These are phyloP conservation scores for Tetraselmis chui DNA, from an alignment of 139 green algal genomes.

Conservation along the genomic window DNA sequence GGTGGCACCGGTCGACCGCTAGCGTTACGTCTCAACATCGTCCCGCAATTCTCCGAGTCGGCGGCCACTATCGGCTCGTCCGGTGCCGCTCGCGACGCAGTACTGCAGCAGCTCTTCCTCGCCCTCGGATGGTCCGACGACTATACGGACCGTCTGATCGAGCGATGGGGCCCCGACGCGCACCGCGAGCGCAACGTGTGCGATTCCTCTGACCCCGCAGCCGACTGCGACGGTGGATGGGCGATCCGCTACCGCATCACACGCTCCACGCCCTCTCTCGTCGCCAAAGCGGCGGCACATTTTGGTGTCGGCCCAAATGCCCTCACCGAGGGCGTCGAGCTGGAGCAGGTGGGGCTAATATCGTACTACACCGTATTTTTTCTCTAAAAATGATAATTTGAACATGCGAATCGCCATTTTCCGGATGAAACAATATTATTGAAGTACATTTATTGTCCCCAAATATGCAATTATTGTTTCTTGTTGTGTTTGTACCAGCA, in stretches of 20 bases:
- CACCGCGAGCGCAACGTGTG: neutral
- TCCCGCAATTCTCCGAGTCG: neutral
- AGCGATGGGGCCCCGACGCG: neutral
- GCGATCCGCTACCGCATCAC: neutral
- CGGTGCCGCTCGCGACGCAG: constrained; percentile 1
- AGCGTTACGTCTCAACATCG: constrained; percentile 7
- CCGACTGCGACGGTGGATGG: neutral
- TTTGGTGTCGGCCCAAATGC: neutral
- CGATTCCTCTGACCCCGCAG: neutral
- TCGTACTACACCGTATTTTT: too few species aligned
- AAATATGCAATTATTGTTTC: too few species aligned
- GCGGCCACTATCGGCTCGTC: neutral
- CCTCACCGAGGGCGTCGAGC: constrained; percentile 2
- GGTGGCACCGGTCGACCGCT: neutral
- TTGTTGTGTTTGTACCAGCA: too few species aligned
- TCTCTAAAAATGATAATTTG: too few species aligned
- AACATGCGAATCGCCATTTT: too few species aligned
- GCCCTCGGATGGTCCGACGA: constrained; percentile 7
- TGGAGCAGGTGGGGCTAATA: constrained; percentile 10
- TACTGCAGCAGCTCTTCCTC: constrained; percentile 6
- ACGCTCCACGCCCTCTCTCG: neutral
- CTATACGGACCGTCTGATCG: neutral
- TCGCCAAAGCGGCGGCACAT: neutral
- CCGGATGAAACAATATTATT: too few species aligned
- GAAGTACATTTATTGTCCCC: too few species aligned